Conservation (phyloP, 148 eudicot genomes). For the Silene conica region DNA sequence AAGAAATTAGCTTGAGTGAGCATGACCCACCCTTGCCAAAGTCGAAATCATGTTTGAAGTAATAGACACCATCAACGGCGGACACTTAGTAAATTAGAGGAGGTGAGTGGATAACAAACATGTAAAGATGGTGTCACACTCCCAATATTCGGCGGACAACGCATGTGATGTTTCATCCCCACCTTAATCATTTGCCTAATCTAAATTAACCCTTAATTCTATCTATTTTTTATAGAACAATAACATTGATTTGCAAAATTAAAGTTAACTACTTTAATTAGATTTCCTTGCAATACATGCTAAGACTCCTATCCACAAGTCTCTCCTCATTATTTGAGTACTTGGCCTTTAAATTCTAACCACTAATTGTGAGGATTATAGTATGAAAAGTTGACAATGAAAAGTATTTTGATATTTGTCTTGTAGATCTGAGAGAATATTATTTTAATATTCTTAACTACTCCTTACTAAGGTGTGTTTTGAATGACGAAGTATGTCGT, state of each 20-base stretch:
- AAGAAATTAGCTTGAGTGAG: no score
- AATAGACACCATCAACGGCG: background rate
- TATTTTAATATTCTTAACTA: no score
- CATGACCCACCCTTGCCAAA: no score
- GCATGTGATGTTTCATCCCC: conserved; percentile 21
- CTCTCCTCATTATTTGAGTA: conserved; percentile 10
- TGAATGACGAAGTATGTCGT: no score
- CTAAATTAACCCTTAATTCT: background rate
- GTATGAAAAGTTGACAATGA: no score
- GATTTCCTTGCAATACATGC: conserved; percentile 20
- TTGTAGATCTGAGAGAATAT: no score
- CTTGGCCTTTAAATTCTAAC: conserved; percentile 7
- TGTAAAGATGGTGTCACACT: background rate
- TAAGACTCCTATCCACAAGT: background rate
- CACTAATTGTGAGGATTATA: conserved; percentile 16
- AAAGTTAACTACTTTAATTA: background rate
- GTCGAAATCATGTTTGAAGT: no score
- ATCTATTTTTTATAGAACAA: background rate
- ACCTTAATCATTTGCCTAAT: conserved; percentile 23
- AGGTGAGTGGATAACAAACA: background rate
- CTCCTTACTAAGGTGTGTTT: no score
- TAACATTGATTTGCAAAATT: background rate
- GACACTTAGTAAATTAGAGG: background rate
- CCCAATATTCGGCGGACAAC: conserved; percentile 3
- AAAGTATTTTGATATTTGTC: no score